Evolutionary conservation across 805 yeast genomes (phyloP).

Genomic region (Metschnikowia lochheadii): DNA sequence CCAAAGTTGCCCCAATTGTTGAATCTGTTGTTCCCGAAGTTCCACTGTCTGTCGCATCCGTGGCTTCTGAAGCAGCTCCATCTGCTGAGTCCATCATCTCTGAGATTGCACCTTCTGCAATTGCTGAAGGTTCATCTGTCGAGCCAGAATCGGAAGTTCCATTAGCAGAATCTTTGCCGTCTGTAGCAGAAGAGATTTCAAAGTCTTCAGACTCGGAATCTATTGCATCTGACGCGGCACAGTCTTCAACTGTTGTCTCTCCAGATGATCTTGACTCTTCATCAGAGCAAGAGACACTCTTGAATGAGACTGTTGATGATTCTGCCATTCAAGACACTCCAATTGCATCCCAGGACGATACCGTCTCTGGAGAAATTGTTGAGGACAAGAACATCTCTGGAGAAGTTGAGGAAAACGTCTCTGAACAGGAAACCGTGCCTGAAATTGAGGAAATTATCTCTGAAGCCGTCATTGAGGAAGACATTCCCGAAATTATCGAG

Average conservation of each 20-base stretch:
- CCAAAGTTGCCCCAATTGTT: not conserved
- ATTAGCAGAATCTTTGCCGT: not conserved
- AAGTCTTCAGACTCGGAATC: not conserved
- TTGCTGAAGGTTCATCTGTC: not conserved
- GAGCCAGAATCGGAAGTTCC: not conserved
- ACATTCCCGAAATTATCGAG: no score
- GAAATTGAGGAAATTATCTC: no score
- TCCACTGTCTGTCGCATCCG: not conserved
- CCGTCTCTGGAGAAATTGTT: not conserved
- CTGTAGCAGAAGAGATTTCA: not conserved
- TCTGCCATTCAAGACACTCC: not conserved
- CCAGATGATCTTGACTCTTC: not conserved
- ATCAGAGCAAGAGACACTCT: not conserved
- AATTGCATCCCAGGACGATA: not conserved
- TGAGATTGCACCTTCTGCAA: not conserved
- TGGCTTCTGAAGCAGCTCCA: not conserved
- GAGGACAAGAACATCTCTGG: not conserved
- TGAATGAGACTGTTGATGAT: not conserved
- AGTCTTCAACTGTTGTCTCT: not conserved
- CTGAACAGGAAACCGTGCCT: no score
- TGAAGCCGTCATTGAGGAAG: no score
- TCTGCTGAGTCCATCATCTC: not conserved
- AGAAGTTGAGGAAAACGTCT: no score
- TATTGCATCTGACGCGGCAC: not conserved
- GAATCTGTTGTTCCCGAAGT: constrained; percentile 14